phyloP scores from a whole-genome alignment of 2,329 filamentous ascomycete genomes.

The Eutypa lata region DNA sequence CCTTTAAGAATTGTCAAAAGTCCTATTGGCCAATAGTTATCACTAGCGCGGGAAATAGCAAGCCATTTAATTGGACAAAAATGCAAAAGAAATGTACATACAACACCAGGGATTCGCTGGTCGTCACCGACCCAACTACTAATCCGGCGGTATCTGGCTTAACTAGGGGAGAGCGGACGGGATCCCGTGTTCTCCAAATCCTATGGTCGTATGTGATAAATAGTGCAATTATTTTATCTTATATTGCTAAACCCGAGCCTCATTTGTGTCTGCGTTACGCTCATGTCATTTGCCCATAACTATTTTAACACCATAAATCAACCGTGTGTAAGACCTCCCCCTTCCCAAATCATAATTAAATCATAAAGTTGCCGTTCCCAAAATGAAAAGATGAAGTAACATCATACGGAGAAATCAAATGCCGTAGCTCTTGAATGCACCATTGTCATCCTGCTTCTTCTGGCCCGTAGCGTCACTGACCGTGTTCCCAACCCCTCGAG shows the following conservation, averaged over 20 bases:
- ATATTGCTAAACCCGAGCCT: too few species aligned
- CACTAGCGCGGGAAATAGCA: too few species aligned
- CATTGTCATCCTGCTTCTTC: constrained; percentile 10
- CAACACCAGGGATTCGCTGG: not conserved
- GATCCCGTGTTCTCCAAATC: not conserved
- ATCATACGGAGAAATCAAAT: constrained; percentile 13
- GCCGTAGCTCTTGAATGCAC: constrained; percentile 26
- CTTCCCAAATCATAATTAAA: too few species aligned
- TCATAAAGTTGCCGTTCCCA: too few species aligned
- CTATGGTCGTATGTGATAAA: not conserved
- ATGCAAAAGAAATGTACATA: not conserved
- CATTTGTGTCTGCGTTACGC: too few species aligned
- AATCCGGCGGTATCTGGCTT: not conserved
- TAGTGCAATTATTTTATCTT: too few species aligned
- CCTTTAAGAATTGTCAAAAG: too few species aligned
- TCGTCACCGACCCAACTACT: not conserved
- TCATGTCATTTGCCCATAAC: too few species aligned
- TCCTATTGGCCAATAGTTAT: too few species aligned
- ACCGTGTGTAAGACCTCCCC: too few species aligned
- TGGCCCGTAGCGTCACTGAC: constrained; percentile 17
- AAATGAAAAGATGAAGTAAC: not conserved
- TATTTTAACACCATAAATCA: too few species aligned
- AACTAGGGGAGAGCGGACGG: not conserved
- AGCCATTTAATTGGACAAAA: not conserved
- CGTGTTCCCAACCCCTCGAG: constrained; percentile 1